Evolutionary conservation across 192 early-diverging fungal species (phyloP).

Genomic region (Tieghemiomyces parasiticus): DNA sequence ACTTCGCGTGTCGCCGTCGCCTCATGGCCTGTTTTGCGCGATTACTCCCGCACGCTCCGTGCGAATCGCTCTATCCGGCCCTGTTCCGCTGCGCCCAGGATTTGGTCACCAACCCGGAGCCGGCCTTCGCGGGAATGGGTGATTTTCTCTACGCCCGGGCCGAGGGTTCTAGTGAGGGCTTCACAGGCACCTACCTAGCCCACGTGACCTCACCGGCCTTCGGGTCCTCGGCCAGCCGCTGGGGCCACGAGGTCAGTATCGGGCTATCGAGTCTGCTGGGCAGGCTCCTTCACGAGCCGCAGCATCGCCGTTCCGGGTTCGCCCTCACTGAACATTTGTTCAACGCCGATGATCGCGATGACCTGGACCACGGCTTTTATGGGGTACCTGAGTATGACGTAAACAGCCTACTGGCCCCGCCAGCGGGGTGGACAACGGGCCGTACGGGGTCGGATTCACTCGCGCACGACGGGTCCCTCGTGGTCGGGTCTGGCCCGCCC

Average conservation of each 20-base stretch:
- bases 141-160: conserved; percentile 6
- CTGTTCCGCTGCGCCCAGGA: conserved; percentile 3
- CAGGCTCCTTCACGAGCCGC: conserved; percentile 9
- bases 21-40: conserved; percentile 10
- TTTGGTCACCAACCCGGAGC: conserved; percentile 6
- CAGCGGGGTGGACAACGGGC: too few species aligned
- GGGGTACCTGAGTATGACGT: conserved; percentile 8
- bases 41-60: background rate
- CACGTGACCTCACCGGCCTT: background rate
- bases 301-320: conserved; percentile 4
- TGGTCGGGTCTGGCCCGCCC: too few species aligned
- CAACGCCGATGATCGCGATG: background rate
- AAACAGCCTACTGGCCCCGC: background rate
- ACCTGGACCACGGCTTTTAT: background rate
- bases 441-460: too few species aligned
- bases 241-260: conserved; percentile 25
- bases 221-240: conserved; percentile 17
- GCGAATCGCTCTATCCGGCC: background rate
- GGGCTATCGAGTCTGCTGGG: conserved; percentile 23
- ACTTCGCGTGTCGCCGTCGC: conserved; percentile 18
- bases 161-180: background rate
- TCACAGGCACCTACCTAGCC: background rate
- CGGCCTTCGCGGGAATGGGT: conserved; percentile 2
- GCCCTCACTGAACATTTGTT: conserved; percentile 9
- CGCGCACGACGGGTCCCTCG: too few species aligned